Evolutionary conservation across 2,329 filamentous ascomycete genomes (phyloP).

Genomic region (Calycina marina): DNA sequence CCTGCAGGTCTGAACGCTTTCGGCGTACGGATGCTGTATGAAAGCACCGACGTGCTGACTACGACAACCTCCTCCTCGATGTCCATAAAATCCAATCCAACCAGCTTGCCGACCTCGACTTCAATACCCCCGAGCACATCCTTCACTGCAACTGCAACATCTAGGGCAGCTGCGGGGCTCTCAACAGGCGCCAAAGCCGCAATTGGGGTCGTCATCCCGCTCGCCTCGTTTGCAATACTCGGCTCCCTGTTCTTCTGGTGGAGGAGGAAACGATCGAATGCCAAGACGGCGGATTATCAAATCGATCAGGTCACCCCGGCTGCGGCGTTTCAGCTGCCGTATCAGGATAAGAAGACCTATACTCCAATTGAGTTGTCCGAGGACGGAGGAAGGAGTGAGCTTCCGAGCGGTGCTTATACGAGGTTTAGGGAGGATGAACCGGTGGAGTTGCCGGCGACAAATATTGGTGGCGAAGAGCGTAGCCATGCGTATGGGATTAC

Average conservation of each 20-base stretch:
- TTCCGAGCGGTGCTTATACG: no score
- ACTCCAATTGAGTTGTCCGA: no score
- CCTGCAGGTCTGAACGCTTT: not conserved
- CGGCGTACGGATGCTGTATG: not conserved
- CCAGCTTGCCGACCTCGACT: not conserved
- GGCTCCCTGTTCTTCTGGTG: not conserved
- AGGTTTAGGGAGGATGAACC: no score
- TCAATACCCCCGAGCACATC: not conserved
- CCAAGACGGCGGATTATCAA: no score
- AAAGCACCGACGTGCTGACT: not conserved
- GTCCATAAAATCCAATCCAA: not conserved
- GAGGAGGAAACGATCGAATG: not conserved
- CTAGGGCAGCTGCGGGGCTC: not conserved
- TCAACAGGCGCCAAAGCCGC: not conserved
- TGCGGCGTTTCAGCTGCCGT: no score
- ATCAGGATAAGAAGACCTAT: no score
- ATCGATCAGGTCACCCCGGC: no score
- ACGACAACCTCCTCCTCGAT: not conserved
- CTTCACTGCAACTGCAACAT: not conserved
- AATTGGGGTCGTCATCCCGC: not conserved
- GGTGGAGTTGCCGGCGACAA: no score
- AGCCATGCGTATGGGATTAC: no score
- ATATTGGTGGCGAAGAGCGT: no score
- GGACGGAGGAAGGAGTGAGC: no score
- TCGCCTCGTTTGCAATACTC: not conserved